phyloP scores from a whole-genome alignment of 2,329 filamentous ascomycete genomes.

The Colletotrichum horii region DNA sequence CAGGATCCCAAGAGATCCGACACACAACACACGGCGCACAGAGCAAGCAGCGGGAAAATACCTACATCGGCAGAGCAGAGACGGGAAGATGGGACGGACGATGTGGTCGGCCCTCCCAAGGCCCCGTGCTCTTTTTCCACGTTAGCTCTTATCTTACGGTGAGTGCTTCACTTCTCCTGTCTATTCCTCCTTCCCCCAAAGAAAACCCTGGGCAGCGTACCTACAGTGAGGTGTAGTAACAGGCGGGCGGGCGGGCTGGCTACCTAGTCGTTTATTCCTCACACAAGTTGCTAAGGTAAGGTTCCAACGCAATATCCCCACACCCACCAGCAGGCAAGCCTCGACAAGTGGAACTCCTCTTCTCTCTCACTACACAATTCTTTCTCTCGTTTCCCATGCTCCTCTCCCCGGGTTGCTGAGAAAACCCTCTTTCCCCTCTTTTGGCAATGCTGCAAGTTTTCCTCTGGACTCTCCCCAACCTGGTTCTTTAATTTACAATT shows the following conservation, averaged over 20 bases:
- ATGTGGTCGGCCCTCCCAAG: not conserved
- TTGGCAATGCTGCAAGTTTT: not conserved
- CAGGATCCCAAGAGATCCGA: not conserved
- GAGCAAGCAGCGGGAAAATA: not conserved
- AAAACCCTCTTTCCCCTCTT: not conserved
- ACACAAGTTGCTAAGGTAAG: not conserved
- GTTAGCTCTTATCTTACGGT: not conserved
- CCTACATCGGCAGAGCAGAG: not conserved
- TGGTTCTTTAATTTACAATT: not conserved
- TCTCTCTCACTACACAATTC: slow-evolving; percentile 20
- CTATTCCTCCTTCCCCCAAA: not conserved
- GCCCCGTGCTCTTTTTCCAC: not conserved
- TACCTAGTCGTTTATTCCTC: slow-evolving; percentile 8
- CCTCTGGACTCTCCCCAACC: not conserved
- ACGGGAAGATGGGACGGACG: not conserved
- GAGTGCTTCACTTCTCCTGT: not conserved
- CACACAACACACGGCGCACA: not conserved
- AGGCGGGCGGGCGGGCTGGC: not conserved
- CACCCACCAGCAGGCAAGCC: slow-evolving; percentile 18
- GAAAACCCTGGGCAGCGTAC: not conserved
- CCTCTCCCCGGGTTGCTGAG: not conserved
- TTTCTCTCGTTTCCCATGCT: not conserved
- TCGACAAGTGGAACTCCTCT: slow-evolving; percentile 19
- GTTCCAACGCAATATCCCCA: slow-evolving; percentile 20
- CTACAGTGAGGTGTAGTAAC: not conserved